These are phyloP conservation scores for Mortierella sp. DNA, from an alignment of 371 early-diverging fungal genomes.

Conservation along the genomic window DNA sequence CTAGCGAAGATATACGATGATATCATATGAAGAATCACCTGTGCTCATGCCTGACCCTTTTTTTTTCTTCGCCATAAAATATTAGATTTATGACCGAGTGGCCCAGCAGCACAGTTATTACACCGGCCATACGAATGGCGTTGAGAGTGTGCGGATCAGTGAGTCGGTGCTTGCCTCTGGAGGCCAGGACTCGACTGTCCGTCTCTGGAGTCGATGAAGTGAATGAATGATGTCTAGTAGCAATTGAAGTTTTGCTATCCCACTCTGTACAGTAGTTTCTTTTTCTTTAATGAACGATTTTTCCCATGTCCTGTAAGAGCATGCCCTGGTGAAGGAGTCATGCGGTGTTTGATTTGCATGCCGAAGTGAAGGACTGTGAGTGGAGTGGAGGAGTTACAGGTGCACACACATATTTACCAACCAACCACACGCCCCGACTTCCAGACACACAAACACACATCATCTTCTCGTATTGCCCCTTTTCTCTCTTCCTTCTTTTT, in stretches of 20 bases:
- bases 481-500: not conserved
- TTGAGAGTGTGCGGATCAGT: slow-evolving; percentile 65
- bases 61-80: not conserved
- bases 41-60: not conserved
- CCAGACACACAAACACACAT: not conserved
- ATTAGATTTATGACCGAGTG: slow-evolving; percentile 72
- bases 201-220: slow-evolving; percentile 65
- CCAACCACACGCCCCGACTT: no score
- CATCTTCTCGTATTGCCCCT: not conserved
- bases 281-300: not conserved
- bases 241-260: not conserved
- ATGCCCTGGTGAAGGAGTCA: not conserved
- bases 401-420: no score
- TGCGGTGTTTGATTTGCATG: not conserved
- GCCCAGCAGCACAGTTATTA: slow-evolving; percentile 70
- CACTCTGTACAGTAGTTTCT: not conserved
- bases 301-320: not conserved
- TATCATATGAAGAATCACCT: not conserved
- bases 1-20: not conserved
- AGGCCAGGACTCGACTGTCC: slow-evolving; percentile 69
- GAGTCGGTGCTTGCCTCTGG: slow-evolving; percentile 68
- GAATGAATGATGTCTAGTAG: not conserved
- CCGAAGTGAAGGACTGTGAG: not conserved
- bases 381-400: not conserved
- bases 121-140: slow-evolving; percentile 63